phyloP scores from a whole-genome alignment of 306 rosid species.

The Cotoneaster glaucophyllus region DNA sequence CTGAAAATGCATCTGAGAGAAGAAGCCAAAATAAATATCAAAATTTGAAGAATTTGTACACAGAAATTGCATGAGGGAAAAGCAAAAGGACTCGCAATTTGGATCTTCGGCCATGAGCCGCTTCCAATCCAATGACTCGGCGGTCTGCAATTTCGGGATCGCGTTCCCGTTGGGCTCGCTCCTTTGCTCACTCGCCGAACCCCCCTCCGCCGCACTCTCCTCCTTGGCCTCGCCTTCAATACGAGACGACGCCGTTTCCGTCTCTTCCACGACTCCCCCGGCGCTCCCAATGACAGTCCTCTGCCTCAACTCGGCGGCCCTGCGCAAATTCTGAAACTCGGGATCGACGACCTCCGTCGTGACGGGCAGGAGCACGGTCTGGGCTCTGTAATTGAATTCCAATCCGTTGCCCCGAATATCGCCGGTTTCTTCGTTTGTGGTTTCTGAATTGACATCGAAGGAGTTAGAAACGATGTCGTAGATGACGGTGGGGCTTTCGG shows the following conservation, averaged over 20 bases:
- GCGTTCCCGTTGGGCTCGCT: conserved; percentile 38
- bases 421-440: not conserved
- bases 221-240: conserved; percentile 26
- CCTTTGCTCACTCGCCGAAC: conserved; percentile 37
- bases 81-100: conserved; percentile 49
- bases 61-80: conserved; percentile 11
- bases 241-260: conserved; percentile 22
- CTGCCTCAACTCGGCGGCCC: conserved; percentile 69
- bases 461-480: not conserved
- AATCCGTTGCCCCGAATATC: conserved; percentile 24
- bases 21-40: not conserved
- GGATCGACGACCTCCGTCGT: conserved; percentile 27
- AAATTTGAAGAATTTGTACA: not conserved
- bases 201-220: conserved; percentile 22
- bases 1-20: conserved; percentile 47
- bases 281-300: conserved; percentile 48
- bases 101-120: conserved; percentile 89
- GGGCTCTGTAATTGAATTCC: conserved; percentile 27
- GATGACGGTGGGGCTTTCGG: conserved; percentile 32
- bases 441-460: not conserved
- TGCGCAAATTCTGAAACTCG: conserved; percentile 28
- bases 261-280: conserved; percentile 25
- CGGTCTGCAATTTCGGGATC: conserved; percentile 39
- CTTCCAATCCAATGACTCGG: conserved; percentile 79
- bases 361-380: conserved; percentile 27